Percentiles rank a stretch among this genome's conserved stretches.
Evolutionary conservation across 192 early-diverging fungal species (phyloP).

Genomic region (Coemansia sp.): DNA sequence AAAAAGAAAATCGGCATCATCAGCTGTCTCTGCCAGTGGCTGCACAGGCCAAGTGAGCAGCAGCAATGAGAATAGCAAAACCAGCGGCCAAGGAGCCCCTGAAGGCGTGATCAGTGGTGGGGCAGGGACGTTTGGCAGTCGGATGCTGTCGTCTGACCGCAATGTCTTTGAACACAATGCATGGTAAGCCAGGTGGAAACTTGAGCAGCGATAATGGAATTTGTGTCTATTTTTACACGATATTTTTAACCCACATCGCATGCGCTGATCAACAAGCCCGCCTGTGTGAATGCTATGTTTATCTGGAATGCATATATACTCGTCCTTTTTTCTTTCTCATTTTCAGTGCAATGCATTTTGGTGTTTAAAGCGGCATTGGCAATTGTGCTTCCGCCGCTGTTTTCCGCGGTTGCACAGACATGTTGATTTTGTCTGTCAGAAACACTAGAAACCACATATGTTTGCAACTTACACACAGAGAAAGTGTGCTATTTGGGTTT

Average conservation of each 20-base stretch:
- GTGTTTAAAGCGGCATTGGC: not conserved
- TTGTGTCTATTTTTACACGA: slow-evolving; percentile 4
- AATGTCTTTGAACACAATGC: slow-evolving; percentile 91
- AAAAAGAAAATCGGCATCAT: slow-evolving; percentile 48
- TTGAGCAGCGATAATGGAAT: not conserved
- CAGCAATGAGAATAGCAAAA: not conserved
- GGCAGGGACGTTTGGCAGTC: slow-evolving; percentile 67
- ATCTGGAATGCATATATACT: not conserved
- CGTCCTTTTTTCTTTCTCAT: not conserved
- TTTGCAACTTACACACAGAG: not conserved
- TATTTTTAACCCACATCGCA: slow-evolving; percentile 7
- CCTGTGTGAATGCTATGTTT: slow-evolving; percentile 8
- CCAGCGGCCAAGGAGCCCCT: slow-evolving; percentile 6
- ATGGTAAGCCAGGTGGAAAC: slow-evolving; percentile 63
- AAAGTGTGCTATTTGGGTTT: not conserved
- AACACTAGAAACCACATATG: not conserved
- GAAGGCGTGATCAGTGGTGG: not conserved
- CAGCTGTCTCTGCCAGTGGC: slow-evolving; percentile 32
- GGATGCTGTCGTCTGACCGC: slow-evolving; percentile 70
- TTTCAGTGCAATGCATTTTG: not conserved
- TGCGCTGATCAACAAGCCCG: not conserved
- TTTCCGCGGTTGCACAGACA: not conserved
- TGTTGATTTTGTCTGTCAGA: not conserved
- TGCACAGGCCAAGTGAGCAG: slow-evolving; percentile 7
- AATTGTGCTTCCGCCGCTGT: not conserved